Conservation (phyloP, 2,329 filamentous ascomycete species). For the Alternaria burnsii region DNA sequence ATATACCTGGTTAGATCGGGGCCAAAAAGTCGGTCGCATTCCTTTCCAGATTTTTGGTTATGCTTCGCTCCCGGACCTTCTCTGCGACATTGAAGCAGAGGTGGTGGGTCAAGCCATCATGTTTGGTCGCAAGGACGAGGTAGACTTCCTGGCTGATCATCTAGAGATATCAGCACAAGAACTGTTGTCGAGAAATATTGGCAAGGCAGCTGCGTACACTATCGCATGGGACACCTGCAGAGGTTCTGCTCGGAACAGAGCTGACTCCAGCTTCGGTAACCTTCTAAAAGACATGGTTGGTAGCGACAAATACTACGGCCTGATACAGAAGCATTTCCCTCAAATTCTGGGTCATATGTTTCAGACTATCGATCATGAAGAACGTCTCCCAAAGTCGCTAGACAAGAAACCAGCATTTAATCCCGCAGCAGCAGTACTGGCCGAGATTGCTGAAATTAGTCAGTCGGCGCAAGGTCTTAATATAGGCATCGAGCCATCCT, state of each 20-base stretch:
- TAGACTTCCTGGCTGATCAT: conserved; percentile 66
- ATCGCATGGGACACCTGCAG: conserved; percentile 76
- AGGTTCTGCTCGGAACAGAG: conserved; percentile 47
- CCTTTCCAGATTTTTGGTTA: conserved; percentile 90
- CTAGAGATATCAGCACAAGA: conserved; percentile 29
- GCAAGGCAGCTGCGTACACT: conserved; percentile 82
- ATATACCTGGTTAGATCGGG: conserved; percentile 86
- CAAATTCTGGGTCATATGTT: conserved; percentile 81
- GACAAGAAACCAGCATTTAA: conserved; percentile 70
- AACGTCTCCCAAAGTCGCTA: conserved; percentile 39
- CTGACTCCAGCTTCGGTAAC: conserved; percentile 66
- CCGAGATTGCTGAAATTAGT: conserved; percentile 73
- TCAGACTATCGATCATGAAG: conserved; percentile 64
- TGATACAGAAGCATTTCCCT: conserved; percentile 75
- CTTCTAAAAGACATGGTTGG: conserved; percentile 75
- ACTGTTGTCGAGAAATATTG: conserved; percentile 70
- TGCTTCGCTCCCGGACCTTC: conserved; percentile 69
- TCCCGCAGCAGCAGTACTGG: conserved; percentile 70
- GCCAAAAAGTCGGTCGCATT: conserved; percentile 63
- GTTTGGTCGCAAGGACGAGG: conserved; percentile 73
- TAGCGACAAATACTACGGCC: conserved; percentile 67
- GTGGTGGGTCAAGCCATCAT: conserved; percentile 82
- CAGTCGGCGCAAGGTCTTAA: conserved; percentile 73
- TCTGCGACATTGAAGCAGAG: conserved; percentile 77
- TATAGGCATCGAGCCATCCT: conserved; percentile 84